Evolutionary conservation across 1,284 basidiomycete species (phyloP).

Genomic region (Cryptococcus depauperatus): DNA sequence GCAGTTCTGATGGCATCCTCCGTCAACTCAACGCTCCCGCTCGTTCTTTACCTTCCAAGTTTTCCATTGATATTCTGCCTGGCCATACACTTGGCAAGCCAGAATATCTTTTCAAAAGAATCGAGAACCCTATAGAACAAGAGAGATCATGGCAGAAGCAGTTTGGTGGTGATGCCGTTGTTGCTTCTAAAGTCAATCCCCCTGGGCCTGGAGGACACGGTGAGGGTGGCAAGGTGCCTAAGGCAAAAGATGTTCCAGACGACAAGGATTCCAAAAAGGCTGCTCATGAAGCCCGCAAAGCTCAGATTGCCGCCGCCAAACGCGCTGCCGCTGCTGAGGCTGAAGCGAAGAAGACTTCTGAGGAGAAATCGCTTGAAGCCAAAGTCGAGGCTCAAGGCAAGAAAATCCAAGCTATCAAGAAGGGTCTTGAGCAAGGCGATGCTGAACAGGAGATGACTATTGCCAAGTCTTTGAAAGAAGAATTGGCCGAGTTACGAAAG

Average conservation of each 20-base stretch:
- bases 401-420: slow-evolving; percentile 60
- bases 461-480: slow-evolving; percentile 55
- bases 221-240: slow-evolving; percentile 33
- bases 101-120: slow-evolving; percentile 85
- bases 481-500: slow-evolving; percentile 52
- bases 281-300: slow-evolving; percentile 21
- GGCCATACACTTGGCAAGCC: slow-evolving; percentile 82
- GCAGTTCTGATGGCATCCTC: slow-evolving; percentile 73
- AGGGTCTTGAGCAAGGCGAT: slow-evolving; percentile 52
- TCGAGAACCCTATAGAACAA: slow-evolving; percentile 71
- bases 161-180: slow-evolving; percentile 60
- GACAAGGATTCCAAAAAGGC: slow-evolving; percentile 35
- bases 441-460: slow-evolving; percentile 48
- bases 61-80: slow-evolving; percentile 70
- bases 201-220: slow-evolving; percentile 32
- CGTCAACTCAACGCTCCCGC: slow-evolving; percentile 83
- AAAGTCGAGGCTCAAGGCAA: slow-evolving; percentile 68
- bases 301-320: slow-evolving; percentile 27
- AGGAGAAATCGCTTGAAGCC: slow-evolving; percentile 47
- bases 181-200: slow-evolving; percentile 25
- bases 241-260: slow-evolving; percentile 20
- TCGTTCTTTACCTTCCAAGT: slow-evolving; percentile 60
- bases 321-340: slow-evolving; percentile 31
- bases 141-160: slow-evolving; percentile 70
- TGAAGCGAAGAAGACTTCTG: slow-evolving; percentile 40